A percentile compares a stretch with the other conserved stretches of the same genome.
Evolutionary conservation across 495 filamentous ascomycete genomes (phyloP).

Genomic region (Halenospora varia): DNA sequence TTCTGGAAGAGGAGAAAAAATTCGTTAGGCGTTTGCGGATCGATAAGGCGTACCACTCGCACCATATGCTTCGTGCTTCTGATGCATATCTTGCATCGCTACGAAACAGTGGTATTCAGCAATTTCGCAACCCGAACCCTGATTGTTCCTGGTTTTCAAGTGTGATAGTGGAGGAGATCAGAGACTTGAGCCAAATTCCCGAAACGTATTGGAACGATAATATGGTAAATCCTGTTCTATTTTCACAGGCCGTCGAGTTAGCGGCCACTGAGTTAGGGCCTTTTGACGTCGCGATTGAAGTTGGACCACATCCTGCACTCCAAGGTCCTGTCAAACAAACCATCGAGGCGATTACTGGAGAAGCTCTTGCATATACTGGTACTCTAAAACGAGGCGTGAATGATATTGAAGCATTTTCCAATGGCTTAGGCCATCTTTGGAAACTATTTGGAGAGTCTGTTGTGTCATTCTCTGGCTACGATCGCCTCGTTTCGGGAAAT

Average conservation of each 20-base stretch:
- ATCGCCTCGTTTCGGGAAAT: neutral
- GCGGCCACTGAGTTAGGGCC: conserved; percentile 1
- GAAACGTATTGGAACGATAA: conserved; percentile 56
- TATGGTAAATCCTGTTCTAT: conserved; percentile 53
- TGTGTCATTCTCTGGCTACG: neutral
- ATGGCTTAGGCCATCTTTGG: conserved; percentile 32
- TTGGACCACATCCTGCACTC: conserved; percentile 51
- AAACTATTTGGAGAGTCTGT: conserved; percentile 1
- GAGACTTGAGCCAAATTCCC: too few relatives aligned
- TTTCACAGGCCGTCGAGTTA: conserved; percentile 41
- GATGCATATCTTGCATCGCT: conserved; percentile 36
- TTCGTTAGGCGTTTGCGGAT: conserved; percentile 40
- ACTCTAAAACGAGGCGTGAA: conserved; percentile 16
- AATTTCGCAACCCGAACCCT: conserved; percentile 21
- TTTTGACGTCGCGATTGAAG: conserved; percentile 37
- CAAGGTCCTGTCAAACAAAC: conserved; percentile 33
- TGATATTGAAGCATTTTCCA: conserved; percentile 27
- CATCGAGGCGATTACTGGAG: conserved; percentile 12
- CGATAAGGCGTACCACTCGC: conserved; percentile 59
- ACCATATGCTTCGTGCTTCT: conserved; percentile 46
- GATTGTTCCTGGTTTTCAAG: conserved; percentile 6
- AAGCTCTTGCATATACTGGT: conserved; percentile 21
- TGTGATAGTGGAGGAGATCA: neutral
- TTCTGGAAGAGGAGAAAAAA: conserved; percentile 41
- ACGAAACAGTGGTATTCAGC: conserved; percentile 20